Evolutionary conservation across 75 land plant species (phyloP), one percentile per base, ranked within the genome.

Genomic region (Sequoiadendron giganteum): DNA sequence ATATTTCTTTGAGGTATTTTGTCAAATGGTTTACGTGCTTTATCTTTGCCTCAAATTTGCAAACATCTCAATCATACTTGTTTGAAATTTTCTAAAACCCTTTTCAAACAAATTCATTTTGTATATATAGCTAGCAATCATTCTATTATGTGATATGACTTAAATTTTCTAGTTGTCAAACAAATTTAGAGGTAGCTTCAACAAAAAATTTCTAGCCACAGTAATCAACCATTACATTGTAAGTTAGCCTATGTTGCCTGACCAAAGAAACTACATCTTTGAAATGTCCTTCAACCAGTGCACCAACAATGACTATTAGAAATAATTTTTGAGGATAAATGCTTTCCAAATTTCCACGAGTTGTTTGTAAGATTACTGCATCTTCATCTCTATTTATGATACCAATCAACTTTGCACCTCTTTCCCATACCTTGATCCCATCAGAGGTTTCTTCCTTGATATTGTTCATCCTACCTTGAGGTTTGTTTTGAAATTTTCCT

Each of bases 281-380:
- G 85, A 95, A 98, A 16, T 95, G 94, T 10, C 88, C 30, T 56
- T 95, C 95, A 61, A 78, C 88, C 91, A 98, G 90, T 55, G 96
- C 95, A 87, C 92, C 94, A 55, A 90, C 82, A 81, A 98, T 95
- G 45, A 97, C 95, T 13, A 86, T 85, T 47, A 97, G 91, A 43
- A 98, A 97, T 80, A 98, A 85, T 85, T 94, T 98, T 87, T 99
- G 95, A 2, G 99, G 99, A 85, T 95, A 98, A 34, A 98, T 94
- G 88, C 95, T 96, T 89, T 97, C 99, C 86, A 98, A 88, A 88
- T 96, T 98, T 28, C 99, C 99, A 52, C 99, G 90, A 78, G 55
- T 77, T 39, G 99, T 92, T 92, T 98, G 99, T 88, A 98, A 75
- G 65, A 98, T 91, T 14, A 97, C 95, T 78, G 96, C 95, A 75